Evolutionary conservation across 768 basidiomycete genomes (phyloP), one percentile per base, ranked within the genome.

Genomic region (Tephrocybe sp.): DNA sequence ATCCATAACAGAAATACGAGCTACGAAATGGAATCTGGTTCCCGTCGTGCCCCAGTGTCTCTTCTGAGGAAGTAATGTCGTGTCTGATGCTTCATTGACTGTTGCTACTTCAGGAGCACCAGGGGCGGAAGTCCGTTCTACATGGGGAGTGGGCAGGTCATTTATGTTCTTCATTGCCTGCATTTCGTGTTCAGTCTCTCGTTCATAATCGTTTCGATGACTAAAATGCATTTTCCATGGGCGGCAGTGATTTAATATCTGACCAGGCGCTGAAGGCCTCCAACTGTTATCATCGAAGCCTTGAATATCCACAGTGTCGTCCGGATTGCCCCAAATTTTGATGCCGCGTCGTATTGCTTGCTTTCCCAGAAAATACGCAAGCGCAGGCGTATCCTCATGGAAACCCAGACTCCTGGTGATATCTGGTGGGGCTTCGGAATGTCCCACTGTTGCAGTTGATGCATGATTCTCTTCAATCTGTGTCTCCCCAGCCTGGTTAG

Each of bases 301-400:
- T 36, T 67, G 66, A 27, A 78, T 61, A 49, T 77, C 71, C 29
- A 79, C 64, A 24, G 64, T 51, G 13, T 52, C 49, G 25, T 63
- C 60, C 43, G 67, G 64, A 40, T 71, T 64, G 25, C 72, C 66
- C 61, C 65, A 71, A 5, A 73, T 70, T 42, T 65, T 69, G 42
- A 81, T 77, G 41, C 67, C 61, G 30, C 75, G 69, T 30, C 73
- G 67, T 27, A 64, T 61, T 3, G 67, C 64, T 22, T 66, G 61
- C 57, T 75, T 76, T 9, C 78, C 77, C 2, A 81, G 58, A 50
- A 76, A 77, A 4, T 64, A 67, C 4, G 78, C 79, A 25, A 81
- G 64, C 5, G 76, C 73, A 16, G 78, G 74, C 3, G 74, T 74
- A 44, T 80, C 74, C 18, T 69, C 67, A 47, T 80, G 78, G 18